Evolutionary conservation across 148 eudicot genomes (phyloP).

Genomic region (Talinum fruticosum): DNA sequence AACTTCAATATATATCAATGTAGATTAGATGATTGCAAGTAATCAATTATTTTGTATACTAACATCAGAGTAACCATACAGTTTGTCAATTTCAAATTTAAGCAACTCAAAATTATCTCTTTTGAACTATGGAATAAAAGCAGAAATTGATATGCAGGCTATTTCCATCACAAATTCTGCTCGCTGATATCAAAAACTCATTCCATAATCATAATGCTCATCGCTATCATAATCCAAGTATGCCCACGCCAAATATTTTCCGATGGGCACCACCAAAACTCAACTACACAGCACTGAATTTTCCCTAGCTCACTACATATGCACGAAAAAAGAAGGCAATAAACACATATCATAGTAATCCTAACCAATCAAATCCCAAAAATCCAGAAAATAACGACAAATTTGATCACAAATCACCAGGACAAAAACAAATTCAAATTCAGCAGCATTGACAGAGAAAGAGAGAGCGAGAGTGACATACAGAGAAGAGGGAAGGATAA

Average conservation of each 20-base stretch:
- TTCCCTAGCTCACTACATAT: background rate
- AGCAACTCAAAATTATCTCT: background rate
- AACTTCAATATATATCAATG: background rate
- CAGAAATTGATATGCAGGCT: background rate
- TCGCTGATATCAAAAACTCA: background rate
- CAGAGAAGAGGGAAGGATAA: conserved; percentile 46
- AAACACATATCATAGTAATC: background rate
- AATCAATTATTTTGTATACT: background rate
- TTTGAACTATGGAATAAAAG: background rate
- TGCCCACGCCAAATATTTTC: background rate
- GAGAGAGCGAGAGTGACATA: conserved; percentile 23
- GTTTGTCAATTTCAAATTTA: background rate
- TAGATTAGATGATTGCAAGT: background rate
- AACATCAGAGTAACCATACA: background rate
- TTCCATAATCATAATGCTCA: background rate
- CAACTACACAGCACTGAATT: background rate
- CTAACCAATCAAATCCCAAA: background rate
- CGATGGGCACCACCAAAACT: background rate
- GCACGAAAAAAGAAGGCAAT: background rate
- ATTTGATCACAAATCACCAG: background rate
- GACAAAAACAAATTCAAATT: background rate
- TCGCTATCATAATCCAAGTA: background rate
- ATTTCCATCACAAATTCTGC: background rate
- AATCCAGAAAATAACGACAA: background rate
- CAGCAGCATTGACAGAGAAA: background rate